Base-by-base conservation (phyloP, 176 grass and related monocot species). In the Themeda triandra region DNA sequence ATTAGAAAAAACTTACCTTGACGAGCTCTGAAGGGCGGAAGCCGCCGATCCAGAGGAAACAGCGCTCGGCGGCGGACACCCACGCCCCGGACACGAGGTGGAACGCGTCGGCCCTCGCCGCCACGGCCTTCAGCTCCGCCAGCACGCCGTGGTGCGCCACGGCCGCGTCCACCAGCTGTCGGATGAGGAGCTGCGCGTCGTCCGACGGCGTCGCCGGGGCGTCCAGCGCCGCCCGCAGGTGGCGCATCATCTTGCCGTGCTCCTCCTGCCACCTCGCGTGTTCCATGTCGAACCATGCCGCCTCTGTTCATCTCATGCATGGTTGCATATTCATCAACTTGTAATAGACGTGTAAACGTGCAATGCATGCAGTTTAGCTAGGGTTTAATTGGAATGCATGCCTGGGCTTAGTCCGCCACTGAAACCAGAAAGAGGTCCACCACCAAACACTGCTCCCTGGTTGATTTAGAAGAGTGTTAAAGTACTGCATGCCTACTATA, bases 11-110 rank as follows among this genome's bases (percentile, higher is more conserved):
- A 8, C 51, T 54, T 23, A 58, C 56, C 93, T 95, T 92, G 88
- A 92, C 69, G 76, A 95, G 32, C 21, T 92, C 88, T 7, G 93
- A 90, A 2, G 93, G 93, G 27, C 93, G 90, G 83, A 90, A 90
- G 24, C 90, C 93, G 6, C 88, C 90, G 12, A 92, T 86, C 90
- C 93, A 95, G 66, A 95, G 73, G 85, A 95, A 95, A 80, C 93
- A 90, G 25, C 93, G 88, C 68, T 95, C 93, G 32, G 87, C 90
- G 45, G 93, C 82, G 63, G 88, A 53, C 8, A 49, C 80, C 84
- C 84, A 90, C 71, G 36, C 63, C 46, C 88, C 88, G 29, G 88
- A 90, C 33, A 90, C 46, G 59, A 90, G n/a, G 84, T 90, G 88
- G 73, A 87, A 73, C 56, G 85, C 85, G 82, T 93, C 91, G 73